Evolutionary conservation across 352 stramenopile species (phyloP), one percentile per base, ranked within the genome.

Genomic region (Phytopythium vexans): DNA sequence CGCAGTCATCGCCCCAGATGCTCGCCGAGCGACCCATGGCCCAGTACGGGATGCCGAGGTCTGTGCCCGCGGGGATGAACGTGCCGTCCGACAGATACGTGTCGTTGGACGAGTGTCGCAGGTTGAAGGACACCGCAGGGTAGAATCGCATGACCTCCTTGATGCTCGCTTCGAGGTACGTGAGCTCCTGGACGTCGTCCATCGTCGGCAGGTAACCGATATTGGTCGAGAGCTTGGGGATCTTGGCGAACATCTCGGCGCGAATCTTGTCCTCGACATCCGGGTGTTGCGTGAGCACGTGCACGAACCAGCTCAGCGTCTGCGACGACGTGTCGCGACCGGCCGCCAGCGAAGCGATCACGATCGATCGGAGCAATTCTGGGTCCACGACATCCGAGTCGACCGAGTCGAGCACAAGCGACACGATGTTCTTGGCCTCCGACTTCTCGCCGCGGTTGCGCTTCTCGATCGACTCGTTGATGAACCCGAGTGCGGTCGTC

Each of bases 301-400:
- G 70, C 21, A 93, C 52, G 7, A 86, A 56, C 85, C 85, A 93
- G 4, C 63, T 59, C n/a, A 94, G 50, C 8, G 78, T 72, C 53
- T 75, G 62, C 3, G 76, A 78, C 1, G 82, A 90, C 27, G 84
- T 92, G 59, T 92, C 82, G 34, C 77, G 66, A 14, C 84, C 84
- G 49, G 78, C 84, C 35, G 89, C 66, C 10, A 93, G 61, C 9
- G 88, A 65, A 11, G 60, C 73, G 8, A 88, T 64, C n/a, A 81
- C 70, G 44, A 92, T 78, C 58, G 88, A 72, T 31, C 80, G 75
- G 34, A 92, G 53, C 39, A 77, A 70, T n/a, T 73, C 63, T 11
- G 66, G 54, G 42, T 72, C 57, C 6, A 74, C 52, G 0, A 51
- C 39, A 45, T 71, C 48, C 0, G 44, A 44, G 31, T 64, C 62